Percentiles rank a stretch among this genome's conserved stretches.
Evolutionary conservation across 176 grass and related monocot species (phyloP).

Genomic region (Oryza nivara): DNA sequence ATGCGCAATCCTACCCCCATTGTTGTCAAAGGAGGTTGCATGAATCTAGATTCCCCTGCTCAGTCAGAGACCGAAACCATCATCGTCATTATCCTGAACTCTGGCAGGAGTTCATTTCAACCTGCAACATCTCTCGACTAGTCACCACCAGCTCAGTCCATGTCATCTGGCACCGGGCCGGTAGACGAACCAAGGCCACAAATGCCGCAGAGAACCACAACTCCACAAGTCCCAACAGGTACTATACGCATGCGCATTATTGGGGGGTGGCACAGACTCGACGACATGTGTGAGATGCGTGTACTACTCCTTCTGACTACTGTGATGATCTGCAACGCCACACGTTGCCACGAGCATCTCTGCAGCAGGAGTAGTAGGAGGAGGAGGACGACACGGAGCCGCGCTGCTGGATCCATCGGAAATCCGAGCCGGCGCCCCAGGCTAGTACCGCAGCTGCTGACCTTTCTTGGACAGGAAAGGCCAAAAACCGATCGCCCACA

Average conservation of each 20-base stretch:
- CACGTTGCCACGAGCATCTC: background rate
- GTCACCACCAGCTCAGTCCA: no score
- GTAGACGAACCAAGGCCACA: background rate
- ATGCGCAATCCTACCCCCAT: background rate
- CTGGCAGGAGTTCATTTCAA: no score
- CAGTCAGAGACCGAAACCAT: background rate
- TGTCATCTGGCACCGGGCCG: background rate
- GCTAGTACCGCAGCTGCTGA: no score
- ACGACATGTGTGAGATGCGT: background rate
- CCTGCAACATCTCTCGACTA: background rate
- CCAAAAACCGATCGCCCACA: conserved; percentile 11
- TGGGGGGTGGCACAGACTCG: background rate
- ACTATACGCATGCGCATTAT: background rate
- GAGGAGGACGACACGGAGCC: background rate
- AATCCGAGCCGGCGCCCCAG: background rate
- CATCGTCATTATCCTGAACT: background rate
- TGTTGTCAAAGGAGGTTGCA: background rate
- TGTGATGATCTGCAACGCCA: no score
- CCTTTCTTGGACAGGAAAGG: conserved; percentile 33
- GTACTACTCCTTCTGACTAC: no score
- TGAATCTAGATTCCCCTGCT: background rate
- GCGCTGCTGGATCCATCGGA: background rate
- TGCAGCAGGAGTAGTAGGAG: background rate
- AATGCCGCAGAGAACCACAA: background rate
- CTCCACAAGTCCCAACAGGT: background rate